A percentile compares a stretch with the other conserved stretches of the same genome.
Conservation (phyloP, 345 rosid species). For the Triadica sebifera region DNA sequence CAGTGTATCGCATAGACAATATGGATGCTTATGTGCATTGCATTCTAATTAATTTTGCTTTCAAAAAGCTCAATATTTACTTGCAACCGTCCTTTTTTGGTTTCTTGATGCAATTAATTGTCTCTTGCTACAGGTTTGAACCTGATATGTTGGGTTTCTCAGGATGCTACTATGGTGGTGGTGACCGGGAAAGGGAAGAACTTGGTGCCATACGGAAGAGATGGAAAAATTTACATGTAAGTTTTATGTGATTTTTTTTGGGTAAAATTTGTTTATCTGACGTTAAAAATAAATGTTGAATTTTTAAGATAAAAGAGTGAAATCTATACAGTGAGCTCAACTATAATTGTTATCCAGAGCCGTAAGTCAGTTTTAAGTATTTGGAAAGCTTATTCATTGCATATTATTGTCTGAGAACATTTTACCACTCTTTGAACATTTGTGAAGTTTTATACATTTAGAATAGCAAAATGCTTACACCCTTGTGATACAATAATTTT, state of each 20-base stretch:
- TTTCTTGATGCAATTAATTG: slow-evolving; percentile 27
- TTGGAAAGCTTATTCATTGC: not conserved
- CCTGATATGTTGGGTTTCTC: slow-evolving; percentile 99
- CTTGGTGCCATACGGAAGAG: slow-evolving; percentile 82
- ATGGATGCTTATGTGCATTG: not conserved
- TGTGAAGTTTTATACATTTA: not conserved
- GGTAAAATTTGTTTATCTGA: not conserved
- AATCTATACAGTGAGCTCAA: not conserved
- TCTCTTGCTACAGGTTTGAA: slow-evolving; percentile 74
- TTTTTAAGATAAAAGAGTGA: not conserved
- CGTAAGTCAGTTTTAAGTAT: not conserved
- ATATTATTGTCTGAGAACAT: not conserved
- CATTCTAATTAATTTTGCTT: slow-evolving; percentile 2
- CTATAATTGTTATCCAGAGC: not conserved
- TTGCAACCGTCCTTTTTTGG: slow-evolving; percentile 1
- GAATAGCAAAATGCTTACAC: not conserved
- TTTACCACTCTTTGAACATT: not conserved
- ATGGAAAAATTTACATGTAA: slow-evolving; percentile 97
- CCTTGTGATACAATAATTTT: not conserved
- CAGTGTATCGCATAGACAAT: not conserved
- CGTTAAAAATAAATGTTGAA: not conserved
- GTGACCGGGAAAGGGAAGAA: slow-evolving; percentile 79
- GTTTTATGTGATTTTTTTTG: slow-evolving; percentile 24
- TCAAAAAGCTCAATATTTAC: not conserved
- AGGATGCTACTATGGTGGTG: slow-evolving; percentile 98